These are phyloP conservation scores for Diaporthe longicolla DNA, from an alignment of 2,329 filamentous ascomycete species.

Conservation along the genomic window DNA sequence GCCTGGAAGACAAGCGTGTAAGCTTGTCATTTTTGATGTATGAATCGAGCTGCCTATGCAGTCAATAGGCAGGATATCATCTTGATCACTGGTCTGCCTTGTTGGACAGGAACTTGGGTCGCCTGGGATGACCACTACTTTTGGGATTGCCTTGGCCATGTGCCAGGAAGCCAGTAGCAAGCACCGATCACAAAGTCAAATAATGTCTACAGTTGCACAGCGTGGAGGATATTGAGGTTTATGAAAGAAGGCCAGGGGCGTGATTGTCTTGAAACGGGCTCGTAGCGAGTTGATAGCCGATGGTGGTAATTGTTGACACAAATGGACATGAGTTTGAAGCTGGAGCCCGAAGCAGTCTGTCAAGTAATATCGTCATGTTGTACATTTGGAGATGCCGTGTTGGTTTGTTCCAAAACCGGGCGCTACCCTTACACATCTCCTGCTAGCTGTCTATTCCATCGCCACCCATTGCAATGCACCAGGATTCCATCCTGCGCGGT, in stretches of 20 bases:
- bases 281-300: not conserved
- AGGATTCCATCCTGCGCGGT: not conserved
- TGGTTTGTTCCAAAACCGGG: constrained; percentile 2
- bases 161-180: not conserved
- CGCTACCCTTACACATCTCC: not conserved
- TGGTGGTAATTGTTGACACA: not conserved
- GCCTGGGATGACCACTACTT: not conserved
- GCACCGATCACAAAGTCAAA: not conserved
- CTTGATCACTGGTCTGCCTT: not conserved
- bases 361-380: constrained; percentile 39
- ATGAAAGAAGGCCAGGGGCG: too few species aligned
- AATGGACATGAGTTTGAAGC: not conserved
- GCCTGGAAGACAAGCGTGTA: too few species aligned
- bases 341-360: not conserved
- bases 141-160: not conserved
- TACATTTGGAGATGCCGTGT: constrained; percentile 40
- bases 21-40: too few species aligned
- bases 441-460: constrained; percentile 3
- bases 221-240: not conserved
- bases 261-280: too few species aligned
- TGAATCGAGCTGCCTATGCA: too few species aligned
- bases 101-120: not conserved
- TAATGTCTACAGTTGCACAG: not conserved
- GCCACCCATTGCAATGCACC: constrained; percentile 25
- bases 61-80: not conserved